Percentiles rank a stretch among this genome's conserved stretches.
Conservation (phyloP, 768 basidiomycete genomes). For the Termitomyces titanicus region DNA sequence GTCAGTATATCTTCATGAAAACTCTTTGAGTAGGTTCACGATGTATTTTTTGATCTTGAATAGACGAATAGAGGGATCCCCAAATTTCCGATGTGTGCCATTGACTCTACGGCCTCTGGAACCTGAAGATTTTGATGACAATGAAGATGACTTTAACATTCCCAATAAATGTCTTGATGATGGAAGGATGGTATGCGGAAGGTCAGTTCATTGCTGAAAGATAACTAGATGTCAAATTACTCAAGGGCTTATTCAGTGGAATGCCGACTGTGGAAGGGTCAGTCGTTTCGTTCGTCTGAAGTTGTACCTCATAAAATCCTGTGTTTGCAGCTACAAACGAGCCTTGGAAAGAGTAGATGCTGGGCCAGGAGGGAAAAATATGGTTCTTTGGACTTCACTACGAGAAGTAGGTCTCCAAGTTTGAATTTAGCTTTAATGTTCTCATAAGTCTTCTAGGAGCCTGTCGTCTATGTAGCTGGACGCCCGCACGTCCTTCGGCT, state of each 20-base stretch:
- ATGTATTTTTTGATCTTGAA: neutral
- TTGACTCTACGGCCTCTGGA: conserved; percentile 46
- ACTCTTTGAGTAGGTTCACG: neutral
- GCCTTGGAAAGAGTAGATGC: conserved; percentile 81
- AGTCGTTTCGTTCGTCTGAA: conserved; percentile 6
- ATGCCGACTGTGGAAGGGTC: conserved; percentile 95
- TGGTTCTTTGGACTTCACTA: conserved; percentile 91
- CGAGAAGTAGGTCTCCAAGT: conserved; percentile 60
- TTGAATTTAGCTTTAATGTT: neutral
- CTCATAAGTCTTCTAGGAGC: conserved; percentile 54
- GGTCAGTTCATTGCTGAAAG: conserved; percentile 37
- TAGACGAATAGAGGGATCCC: conserved; percentile 88
- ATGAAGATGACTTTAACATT: conserved; percentile 33
- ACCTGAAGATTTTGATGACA: conserved; percentile 23
- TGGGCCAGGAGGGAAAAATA: conserved; percentile 68
- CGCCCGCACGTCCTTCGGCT: conserved; percentile 89
- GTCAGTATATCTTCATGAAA: conserved; percentile 37
- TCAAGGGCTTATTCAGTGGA: conserved; percentile 45
- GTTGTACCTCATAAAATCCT: neutral
- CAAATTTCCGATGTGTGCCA: conserved; percentile 86
- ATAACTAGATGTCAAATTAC: neutral
- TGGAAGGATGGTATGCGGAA: conserved; percentile 73
- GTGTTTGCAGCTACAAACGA: conserved; percentile 56
- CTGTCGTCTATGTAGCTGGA: conserved; percentile 86
- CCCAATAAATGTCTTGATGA: conserved; percentile 31